These are phyloP conservation scores for Ophiostoma sp. DNA, from an alignment of 2,329 filamentous ascomycete species.

Conservation along the genomic window DNA sequence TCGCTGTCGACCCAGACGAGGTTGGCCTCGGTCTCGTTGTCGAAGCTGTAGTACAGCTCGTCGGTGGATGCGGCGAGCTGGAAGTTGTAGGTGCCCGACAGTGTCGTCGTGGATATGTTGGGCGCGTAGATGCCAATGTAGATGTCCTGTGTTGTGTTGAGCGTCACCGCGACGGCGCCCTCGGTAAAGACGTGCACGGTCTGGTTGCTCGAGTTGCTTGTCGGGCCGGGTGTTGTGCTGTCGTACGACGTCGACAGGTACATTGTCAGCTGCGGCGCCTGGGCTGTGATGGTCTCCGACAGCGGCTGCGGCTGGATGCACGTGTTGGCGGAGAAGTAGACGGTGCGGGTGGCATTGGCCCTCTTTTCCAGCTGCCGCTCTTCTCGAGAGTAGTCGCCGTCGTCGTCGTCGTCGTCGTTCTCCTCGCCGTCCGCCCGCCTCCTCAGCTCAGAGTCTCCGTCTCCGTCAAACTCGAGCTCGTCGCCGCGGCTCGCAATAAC, in stretches of 20 bases:
- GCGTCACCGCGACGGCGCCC: slow-evolving; percentile 62
- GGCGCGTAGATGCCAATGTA: slow-evolving; percentile 74
- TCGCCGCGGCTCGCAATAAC: slow-evolving; percentile 44
- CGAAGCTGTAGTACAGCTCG: slow-evolving; percentile 64
- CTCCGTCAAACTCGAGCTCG: slow-evolving; percentile 29
- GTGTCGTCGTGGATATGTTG: slow-evolving; percentile 51
- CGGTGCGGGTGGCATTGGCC: slow-evolving; percentile 37
- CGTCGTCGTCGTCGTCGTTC: slow-evolving; percentile 28
- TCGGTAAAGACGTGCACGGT: slow-evolving; percentile 51
- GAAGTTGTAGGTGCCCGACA: slow-evolving; percentile 67
- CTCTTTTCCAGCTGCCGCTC: slow-evolving; percentile 25
- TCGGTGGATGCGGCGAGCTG: slow-evolving; percentile 80
- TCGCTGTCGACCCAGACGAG: slow-evolving; percentile 84
- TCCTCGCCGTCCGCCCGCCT: slow-evolving; percentile 23
- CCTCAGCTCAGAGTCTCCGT: slow-evolving; percentile 27
- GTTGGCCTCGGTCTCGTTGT: slow-evolving; percentile 47
- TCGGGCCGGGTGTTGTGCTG: slow-evolving; percentile 63
- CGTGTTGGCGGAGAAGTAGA: slow-evolving; percentile 83
- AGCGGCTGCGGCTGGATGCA: slow-evolving; percentile 67
- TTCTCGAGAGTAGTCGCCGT: slow-evolving; percentile 16
- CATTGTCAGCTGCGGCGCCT: slow-evolving; percentile 68
- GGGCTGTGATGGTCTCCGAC: slow-evolving; percentile 37
- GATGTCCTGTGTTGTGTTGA: slow-evolving; percentile 60
- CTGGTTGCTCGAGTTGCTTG: slow-evolving; percentile 42
- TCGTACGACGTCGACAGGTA: slow-evolving; percentile 64